Percentiles rank a stretch among this genome's conserved stretches.
These are phyloP conservation scores for Fusarium poae DNA, from an alignment of 2,329 filamentous ascomycete species.

Conservation along the genomic window DNA sequence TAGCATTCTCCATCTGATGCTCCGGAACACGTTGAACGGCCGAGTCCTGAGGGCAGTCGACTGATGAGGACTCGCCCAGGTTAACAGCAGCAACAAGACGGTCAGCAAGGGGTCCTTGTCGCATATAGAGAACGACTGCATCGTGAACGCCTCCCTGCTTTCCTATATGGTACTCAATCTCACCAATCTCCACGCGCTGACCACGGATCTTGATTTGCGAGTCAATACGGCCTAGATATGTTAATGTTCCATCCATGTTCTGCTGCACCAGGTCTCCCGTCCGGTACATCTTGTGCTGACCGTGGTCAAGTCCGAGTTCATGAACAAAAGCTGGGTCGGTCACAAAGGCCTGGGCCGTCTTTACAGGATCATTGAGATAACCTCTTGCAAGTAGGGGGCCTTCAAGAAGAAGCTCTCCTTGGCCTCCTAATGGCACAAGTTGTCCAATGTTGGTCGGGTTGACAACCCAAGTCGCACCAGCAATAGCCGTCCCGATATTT, in stretches of 20 bases:
- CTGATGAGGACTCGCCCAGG: not conserved
- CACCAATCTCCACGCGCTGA: constrained; percentile 7
- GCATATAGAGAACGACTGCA: constrained; percentile 8
- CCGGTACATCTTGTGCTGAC: constrained; percentile 5
- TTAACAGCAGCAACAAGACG: constrained; percentile 4
- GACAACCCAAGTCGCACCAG: constrained; percentile 3
- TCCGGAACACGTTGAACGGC: not conserved
- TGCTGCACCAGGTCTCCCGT: constrained; percentile 10
- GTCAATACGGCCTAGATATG: constrained; percentile 5
- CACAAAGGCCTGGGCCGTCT: constrained; percentile 5
- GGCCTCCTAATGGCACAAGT: constrained; percentile 5
- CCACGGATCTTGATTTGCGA: constrained; percentile 12
- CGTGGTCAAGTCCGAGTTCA: constrained; percentile 1
- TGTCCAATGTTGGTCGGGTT: constrained; percentile 1
- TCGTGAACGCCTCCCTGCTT: constrained; percentile 2
- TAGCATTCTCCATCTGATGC: constrained; percentile 1
- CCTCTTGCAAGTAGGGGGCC: constrained; percentile 10
- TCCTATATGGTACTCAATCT: constrained; percentile 12
- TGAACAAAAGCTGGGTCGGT: constrained; percentile 4
- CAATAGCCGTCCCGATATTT: constrained; percentile 5
- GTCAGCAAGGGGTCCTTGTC: constrained; percentile 5
- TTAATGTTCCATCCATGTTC: constrained; percentile 4
- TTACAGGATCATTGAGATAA: constrained; percentile 4
- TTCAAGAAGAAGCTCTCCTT: constrained; percentile 11
- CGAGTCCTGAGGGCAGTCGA: constrained; percentile 2